Percentiles rank a stretch among this genome's conserved stretches.
Conservation (phyloP, 2,329 filamentous ascomycete species). For the Sarocladium oryzae region DNA sequence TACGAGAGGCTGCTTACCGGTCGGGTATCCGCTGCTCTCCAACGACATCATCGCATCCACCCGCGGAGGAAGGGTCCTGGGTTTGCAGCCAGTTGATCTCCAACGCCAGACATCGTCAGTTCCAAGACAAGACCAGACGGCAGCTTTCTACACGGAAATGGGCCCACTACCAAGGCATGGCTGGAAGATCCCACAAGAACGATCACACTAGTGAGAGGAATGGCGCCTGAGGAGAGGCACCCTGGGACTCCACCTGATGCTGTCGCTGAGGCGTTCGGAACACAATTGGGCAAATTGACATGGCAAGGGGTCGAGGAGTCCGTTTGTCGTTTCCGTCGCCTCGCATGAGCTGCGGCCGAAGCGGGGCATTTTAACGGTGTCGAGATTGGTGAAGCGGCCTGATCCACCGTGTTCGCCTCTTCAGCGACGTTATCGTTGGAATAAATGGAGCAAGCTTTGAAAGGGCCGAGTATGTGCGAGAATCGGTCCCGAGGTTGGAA, state of each 20-base stretch:
- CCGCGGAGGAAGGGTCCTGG: not conserved
- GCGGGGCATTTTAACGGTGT: constrained; percentile 1
- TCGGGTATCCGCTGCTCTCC: not conserved
- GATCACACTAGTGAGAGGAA: not conserved
- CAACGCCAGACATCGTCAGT: not conserved
- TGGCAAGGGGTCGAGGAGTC: not conserved
- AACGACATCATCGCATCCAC: constrained; percentile 8
- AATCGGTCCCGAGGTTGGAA: not conserved
- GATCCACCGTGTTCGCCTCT: not conserved
- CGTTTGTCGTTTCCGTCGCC: constrained; percentile 7
- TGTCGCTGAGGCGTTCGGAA: not conserved
- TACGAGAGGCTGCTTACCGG: not conserved
- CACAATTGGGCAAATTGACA: not conserved
- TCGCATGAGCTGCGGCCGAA: constrained; percentile 1
- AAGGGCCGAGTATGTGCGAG: constrained; percentile 4
- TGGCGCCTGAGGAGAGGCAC: constrained; percentile 3
- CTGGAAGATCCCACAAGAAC: too few relatives aligned
- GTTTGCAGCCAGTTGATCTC: not conserved
- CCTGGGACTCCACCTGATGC: not conserved
- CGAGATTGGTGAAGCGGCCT: constrained; percentile 1
- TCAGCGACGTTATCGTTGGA: not conserved
- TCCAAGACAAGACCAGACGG: not conserved
- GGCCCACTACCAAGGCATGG: too few relatives aligned
- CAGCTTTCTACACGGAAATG: too few relatives aligned
- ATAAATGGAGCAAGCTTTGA: not conserved